Base-by-base conservation (phyloP, 2,329 filamentous ascomycete species). In the Purpureocillium takamizusanense region DNA sequence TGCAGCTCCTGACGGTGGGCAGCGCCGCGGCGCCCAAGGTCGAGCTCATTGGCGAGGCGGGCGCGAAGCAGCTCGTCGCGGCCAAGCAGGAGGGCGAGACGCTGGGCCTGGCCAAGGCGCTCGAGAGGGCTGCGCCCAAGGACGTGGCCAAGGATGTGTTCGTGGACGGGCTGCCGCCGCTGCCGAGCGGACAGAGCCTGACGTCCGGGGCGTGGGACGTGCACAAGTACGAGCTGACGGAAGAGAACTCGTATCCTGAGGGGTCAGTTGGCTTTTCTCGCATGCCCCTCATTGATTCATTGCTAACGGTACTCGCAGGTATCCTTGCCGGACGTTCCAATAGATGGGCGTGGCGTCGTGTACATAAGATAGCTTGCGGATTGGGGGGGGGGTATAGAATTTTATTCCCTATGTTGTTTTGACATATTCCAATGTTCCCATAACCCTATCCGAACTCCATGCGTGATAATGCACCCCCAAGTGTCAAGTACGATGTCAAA, bases 1-100 rank as follows among this genome's bases (percentile, higher is more conserved):
- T 92, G 17, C 83, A 83, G 31, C 76, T 98, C 51, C 71, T 98
- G 57, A 81, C 74, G 21, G 79, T 97, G 33, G 92, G 92, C 49
- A 95, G 83, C 65, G 83, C 82, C 40, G 82, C 78, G 10, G 70
- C 69, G 35, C 90, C 92, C 27, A 90, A 87, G 67, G 80, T 86
- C 46, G 86, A 94, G 54, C 75, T 90, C 56, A 74, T 94, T 42
- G 71, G 71, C 46, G 88, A 56, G 69, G 63, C 51, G 7, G 66
- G 76, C 53, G 61, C 60, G 55, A 66, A 75, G 85, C 70, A 69
- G 42, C 69, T 98, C 46, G 82, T 92, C 30, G 77, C 77, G 21
- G 81, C 83, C 21, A 78, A 83, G 67, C 71, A 89, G 57, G 76
- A 87, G 55, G 86, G 84, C 25, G 70, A 82, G 60, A 78, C 78